phyloP scores from a whole-genome alignment of 768 basidiomycete species.

The Leccinum imitatum region DNA sequence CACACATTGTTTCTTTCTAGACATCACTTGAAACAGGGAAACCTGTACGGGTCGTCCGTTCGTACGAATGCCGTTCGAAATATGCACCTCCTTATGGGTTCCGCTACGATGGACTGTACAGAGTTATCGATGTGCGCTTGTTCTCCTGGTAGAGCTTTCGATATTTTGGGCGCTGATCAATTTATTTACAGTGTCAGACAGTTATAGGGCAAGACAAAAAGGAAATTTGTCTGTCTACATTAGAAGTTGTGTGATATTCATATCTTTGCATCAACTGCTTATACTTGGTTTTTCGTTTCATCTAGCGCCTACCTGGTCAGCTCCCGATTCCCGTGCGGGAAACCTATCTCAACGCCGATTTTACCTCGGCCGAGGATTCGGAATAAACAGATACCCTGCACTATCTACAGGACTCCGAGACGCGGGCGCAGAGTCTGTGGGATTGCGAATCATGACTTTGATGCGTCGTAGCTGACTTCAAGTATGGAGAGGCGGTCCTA shows the following conservation, averaged over 20 bases:
- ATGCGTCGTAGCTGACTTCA: background rate
- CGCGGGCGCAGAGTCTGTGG: background rate
- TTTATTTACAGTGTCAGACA: constrained; percentile 23
- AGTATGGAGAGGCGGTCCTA: background rate
- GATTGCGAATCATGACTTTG: background rate
- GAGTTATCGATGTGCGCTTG: constrained; percentile 17
- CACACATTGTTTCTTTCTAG: constrained; percentile 10
- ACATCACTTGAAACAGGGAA: constrained; percentile 17
- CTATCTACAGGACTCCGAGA: background rate
- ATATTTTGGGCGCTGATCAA: background rate
- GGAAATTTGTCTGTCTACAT: constrained; percentile 25
- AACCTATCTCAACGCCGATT: background rate
- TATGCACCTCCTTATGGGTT: constrained; percentile 27
- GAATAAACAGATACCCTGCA: background rate
- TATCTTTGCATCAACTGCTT: background rate
- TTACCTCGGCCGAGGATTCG: background rate
- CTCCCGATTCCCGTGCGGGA: constrained; percentile 19
- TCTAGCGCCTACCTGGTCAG: constrained; percentile 29
- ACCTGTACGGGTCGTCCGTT: constrained; percentile 29
- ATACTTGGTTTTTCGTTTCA: background rate
- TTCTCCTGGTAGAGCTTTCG: background rate
- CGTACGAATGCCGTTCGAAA: constrained; percentile 17
- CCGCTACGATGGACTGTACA: constrained; percentile 35
- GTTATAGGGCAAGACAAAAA: constrained; percentile 8
- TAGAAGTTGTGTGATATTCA: constrained; percentile 19